Evolutionary conservation across 192 early-diverging fungal species (phyloP), one percentile per base, ranked within the genome.

Genomic region (Gamsiella multidivaricata): DNA sequence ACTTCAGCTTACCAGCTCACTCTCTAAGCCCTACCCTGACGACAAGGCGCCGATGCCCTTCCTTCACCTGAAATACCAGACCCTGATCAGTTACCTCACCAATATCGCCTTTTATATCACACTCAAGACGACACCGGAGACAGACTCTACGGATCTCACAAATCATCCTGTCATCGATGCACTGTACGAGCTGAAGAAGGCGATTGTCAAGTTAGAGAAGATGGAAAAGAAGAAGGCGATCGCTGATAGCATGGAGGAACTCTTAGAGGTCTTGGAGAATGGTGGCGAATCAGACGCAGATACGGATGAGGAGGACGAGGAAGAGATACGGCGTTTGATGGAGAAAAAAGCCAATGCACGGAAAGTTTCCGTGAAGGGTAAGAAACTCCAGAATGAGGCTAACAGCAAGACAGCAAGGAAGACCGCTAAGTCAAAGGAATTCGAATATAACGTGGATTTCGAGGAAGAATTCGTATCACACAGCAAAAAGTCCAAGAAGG

Each of bases 31-130:
- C 7, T 53, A 49, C 25, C 53, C 57, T 2, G 69, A 79, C 26
- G 67, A 59, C 65, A 47, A 61, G 54, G 60, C 74, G 47, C 74
- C 62, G 3, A 61, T 81, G 57, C 70, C 75, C 5, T 79, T 84
- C 65, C 29, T 84, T 8, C 65, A 54, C 18, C 39, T 81, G 54
- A 84, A 84, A 50, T 69, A 84, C 47, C 74, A 78, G 57, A 81
- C 66, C 3, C 46, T 92, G 25, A 84, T 91, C 72, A 88, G 89
- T 62, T 97, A 96, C 65, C 79, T 97, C 62, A 93, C 91, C 67
- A 98, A 98, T 72, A 86, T 97, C 62, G 87, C 95, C 7, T 96
- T 95, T 63, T 95, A 94, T 69, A 83, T 98, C 57, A 88, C 87
- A 2, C 59, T 94, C 65, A 86, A 91, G 86, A 82, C 85, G 50